A percentile compares a stretch with the other conserved stretches of the same genome.
Evolutionary conservation across 2,329 filamentous ascomycete species (phyloP).

Genomic region (Colletotrichum incanum): DNA sequence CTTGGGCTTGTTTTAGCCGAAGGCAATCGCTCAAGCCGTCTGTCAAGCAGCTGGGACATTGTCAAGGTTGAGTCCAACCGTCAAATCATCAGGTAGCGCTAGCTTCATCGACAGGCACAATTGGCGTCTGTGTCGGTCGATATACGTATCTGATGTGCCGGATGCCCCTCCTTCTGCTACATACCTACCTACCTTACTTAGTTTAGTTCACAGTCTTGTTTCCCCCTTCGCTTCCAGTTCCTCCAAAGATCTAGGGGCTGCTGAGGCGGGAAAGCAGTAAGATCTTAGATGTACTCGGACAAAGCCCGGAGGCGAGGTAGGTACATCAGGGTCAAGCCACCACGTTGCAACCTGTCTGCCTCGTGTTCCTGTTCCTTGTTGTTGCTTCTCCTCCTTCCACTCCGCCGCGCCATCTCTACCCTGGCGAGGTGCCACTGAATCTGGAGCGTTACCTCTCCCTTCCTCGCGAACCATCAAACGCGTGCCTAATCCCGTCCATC

Average conservation of each 20-base stretch:
- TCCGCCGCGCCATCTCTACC: slow-evolving; percentile 7
- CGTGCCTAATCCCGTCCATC: neutral
- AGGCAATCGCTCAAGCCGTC: slow-evolving; percentile 20
- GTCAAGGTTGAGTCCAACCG: neutral
- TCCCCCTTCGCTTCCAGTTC: neutral
- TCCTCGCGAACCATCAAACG: neutral
- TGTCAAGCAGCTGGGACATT: neutral
- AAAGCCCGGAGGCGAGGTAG: neutral
- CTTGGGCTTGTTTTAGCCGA: slow-evolving; percentile 32
- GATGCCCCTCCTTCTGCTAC: neutral
- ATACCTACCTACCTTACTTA: neutral
- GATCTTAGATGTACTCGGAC: neutral
- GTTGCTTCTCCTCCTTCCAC: slow-evolving; percentile 2
- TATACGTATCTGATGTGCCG: neutral
- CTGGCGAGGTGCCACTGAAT: slow-evolving; percentile 19
- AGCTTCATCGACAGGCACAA: neutral
- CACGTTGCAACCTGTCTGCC: slow-evolving; percentile 16
- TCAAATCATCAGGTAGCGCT: neutral
- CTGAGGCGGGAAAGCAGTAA: neutral
- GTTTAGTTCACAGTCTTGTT: neutral
- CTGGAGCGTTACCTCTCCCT: slow-evolving; percentile 2
- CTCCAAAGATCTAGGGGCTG: neutral
- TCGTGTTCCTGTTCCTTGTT: slow-evolving; percentile 17
- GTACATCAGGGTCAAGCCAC: slow-evolving; percentile 21
- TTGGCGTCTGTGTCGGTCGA: neutral